phyloP scores from a whole-genome alignment of 2,329 filamentous ascomycete species.

The Daldinia sp. region DNA sequence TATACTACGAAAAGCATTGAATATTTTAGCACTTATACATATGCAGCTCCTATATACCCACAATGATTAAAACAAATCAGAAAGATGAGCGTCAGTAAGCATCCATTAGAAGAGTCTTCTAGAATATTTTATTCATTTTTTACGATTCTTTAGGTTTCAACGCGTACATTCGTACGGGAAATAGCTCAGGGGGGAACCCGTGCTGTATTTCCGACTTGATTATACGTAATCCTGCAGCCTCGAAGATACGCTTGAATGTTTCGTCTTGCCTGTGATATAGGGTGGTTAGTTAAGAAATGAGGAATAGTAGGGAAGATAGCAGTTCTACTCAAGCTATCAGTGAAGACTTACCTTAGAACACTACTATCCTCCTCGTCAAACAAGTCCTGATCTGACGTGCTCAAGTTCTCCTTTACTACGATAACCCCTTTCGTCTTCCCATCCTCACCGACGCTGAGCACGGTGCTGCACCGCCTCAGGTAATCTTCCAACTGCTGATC shows the following conservation, averaged over 20 bases:
- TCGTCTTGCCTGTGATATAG: conserved; percentile 68
- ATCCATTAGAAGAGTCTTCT: neutral
- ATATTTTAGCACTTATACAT: neutral
- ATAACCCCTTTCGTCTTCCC: conserved; percentile 62
- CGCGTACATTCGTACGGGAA: conserved; percentile 83
- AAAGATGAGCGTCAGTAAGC: neutral
- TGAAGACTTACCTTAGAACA: conserved; percentile 73
- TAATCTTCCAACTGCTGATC: conserved; percentile 78
- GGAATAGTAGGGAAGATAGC: neutral
- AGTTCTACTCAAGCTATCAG: neutral
- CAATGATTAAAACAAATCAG: neutral
- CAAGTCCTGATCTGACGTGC: conserved; percentile 68
- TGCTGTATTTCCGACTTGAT: conserved; percentile 78
- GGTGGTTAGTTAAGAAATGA: conserved; percentile 10
- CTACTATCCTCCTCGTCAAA: conserved; percentile 82
- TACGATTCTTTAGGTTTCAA: conserved; percentile 63
- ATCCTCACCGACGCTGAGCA: conserved; percentile 51
- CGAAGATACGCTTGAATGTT: conserved; percentile 78
- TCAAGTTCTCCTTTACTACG: conserved; percentile 85
- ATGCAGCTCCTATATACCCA: neutral
- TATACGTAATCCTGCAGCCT: conserved; percentile 75
- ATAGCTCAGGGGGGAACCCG: conserved; percentile 64
- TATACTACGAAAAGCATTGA: neutral
- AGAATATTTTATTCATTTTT: conserved; percentile 21
- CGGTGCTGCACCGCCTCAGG: conserved; percentile 69